Evolutionary conservation across 202 grass and related monocot genomes (phyloP), one percentile per base, ranked within the genome.

Genomic region (Cymbopogon flexuosus): DNA sequence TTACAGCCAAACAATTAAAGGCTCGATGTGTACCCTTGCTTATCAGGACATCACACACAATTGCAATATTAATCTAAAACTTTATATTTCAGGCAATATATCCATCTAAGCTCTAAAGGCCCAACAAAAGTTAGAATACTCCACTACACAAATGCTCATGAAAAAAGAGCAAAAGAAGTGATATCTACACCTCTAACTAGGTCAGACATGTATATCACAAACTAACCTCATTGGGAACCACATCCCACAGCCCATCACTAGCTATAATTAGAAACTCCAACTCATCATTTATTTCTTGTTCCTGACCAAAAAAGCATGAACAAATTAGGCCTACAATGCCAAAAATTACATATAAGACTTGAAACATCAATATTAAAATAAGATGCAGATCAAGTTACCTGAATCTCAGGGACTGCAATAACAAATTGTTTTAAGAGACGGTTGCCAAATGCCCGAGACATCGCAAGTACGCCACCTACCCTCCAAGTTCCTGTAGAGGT

Each of bases 401-500:
- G 92, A 88, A 98, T 98, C 85, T 98, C 95, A 52, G 92, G 95
- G 57, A 91, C 95, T 42, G 92, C 92, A 4, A 98, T 87, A 83
- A 98, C 95, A 95, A 93, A 98, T 58, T 93, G 86, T 77, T 98
- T 98, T 39, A 98, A 49, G 74, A 95, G 81, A 57, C 92, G 92
- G 77, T 98, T 98, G 62, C 92, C 95, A 83, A 98, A 98, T 91
- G 95, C 95, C 47, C 92, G 79, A 52, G 95, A 98, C 95, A 98
- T 98, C 58, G 95, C 95, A 81, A 98, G 84, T 70, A 98, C 92
- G 16, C 95, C 95, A 79, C 92, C 95, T 49, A 98, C 95, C 84
- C 95, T 88, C 95, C 95, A 98, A 21, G 95, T 98, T 79, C 95
- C 95, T 98, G 62, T 19, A 83, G 40, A 85, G 83, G 16, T 12